Conservation (phyloP, 2,329 filamentous ascomycete genomes). For the Fusarium nematophilum region DNA sequence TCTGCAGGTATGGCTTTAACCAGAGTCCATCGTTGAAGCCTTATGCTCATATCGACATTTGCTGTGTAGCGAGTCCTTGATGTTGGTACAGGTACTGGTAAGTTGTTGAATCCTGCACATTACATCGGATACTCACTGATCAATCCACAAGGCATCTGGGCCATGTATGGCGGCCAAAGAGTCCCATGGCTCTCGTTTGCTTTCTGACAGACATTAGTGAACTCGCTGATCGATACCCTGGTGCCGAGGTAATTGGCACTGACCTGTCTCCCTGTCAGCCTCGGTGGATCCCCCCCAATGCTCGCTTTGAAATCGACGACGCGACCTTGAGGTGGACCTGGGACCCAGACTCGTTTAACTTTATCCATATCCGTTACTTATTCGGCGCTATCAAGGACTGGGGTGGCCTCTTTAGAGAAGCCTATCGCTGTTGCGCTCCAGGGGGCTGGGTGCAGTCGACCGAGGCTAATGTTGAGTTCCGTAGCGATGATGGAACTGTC, state of each 20-base stretch:
- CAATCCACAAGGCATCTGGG: constrained; percentile 10
- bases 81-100: constrained; percentile 20
- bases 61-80: constrained; percentile 6
- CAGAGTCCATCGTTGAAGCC: neutral
- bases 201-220: constrained; percentile 1
- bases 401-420: constrained; percentile 10
- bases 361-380: constrained; percentile 25
- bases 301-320: constrained; percentile 25
- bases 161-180: constrained; percentile 4
- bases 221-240: constrained; percentile 24
- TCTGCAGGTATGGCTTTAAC: neutral
- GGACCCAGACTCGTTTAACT: constrained; percentile 9
- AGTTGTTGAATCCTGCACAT: neutral
- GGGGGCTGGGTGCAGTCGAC: constrained; percentile 28
- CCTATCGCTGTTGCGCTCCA: constrained; percentile 12
- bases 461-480: constrained; percentile 24
- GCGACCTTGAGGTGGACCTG: constrained; percentile 24
- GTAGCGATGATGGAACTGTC: constrained; percentile 14
- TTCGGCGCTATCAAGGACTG: constrained; percentile 23
- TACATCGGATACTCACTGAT: neutral
- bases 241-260: constrained; percentile 12
- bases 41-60: neutral
- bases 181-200: neutral
- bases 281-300: constrained; percentile 24
- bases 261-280: constrained; percentile 27